Evolutionary conservation across 1,284 basidiomycete genomes (phyloP).

Genomic region (Xerocomus minutiporus): DNA sequence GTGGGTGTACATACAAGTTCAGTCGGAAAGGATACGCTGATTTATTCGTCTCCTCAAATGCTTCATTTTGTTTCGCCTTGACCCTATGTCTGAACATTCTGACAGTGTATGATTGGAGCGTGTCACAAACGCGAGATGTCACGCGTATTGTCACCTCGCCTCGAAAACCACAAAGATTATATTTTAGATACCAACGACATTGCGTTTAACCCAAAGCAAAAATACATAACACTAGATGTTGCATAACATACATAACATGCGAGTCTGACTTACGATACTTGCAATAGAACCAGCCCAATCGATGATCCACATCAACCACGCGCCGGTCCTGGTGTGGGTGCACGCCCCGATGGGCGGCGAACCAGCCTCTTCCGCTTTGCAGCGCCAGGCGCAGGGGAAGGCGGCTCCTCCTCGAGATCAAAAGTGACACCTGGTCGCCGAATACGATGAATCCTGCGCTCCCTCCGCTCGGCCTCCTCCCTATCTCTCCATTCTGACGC

Average conservation of each 20-base stretch:
- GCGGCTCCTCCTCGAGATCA: slow-evolving; percentile 53
- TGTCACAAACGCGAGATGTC: slow-evolving; percentile 29
- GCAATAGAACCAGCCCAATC: slow-evolving; percentile 5
- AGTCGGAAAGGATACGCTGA: slow-evolving; percentile 61
- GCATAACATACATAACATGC: slow-evolving; percentile 31
- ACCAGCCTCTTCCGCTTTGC: slow-evolving; percentile 26
- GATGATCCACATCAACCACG: slow-evolving; percentile 14
- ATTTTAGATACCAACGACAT: slow-evolving; percentile 4
- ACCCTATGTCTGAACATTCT: slow-evolving; percentile 21
- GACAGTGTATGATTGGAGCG: neutral
- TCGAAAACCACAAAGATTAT: slow-evolving; percentile 1
- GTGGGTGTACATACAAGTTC: slow-evolving; percentile 64
- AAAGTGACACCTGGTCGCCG: slow-evolving; percentile 68
- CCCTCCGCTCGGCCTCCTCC: slow-evolving; percentile 40
- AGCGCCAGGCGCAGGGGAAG: slow-evolving; percentile 30
- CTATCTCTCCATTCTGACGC: slow-evolving; percentile 61
- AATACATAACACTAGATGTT: slow-evolving; percentile 28
- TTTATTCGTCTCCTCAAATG: neutral
- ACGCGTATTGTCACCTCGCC: slow-evolving; percentile 11
- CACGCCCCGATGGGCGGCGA: slow-evolving; percentile 30
- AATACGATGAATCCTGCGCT: slow-evolving; percentile 43
- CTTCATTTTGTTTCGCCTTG: slow-evolving; percentile 1
- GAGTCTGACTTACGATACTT: slow-evolving; percentile 25
- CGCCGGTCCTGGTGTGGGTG: slow-evolving; percentile 23
- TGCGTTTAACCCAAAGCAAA: slow-evolving; percentile 5